Evolutionary conservation across 164 flowering plant species (phyloP), one percentile per base, ranked within the genome.

Genomic region (Berberis thunbergii): DNA sequence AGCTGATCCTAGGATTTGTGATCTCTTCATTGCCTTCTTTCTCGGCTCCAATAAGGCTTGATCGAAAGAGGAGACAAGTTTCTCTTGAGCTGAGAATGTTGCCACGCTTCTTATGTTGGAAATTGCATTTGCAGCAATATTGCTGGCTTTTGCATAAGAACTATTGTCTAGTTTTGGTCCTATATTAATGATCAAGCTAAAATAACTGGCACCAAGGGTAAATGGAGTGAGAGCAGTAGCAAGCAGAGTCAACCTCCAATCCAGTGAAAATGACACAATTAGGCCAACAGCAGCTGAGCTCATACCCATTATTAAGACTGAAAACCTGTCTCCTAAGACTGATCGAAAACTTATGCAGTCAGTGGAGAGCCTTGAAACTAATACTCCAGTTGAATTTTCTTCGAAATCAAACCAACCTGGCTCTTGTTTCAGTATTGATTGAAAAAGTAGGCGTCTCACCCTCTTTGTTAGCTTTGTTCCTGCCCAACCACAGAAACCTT

Each of bases 401-500:
- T 76, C 79, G 40, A 77, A 70, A 71, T 86, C 91, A 41, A 88
- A 88, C 89, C 95, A 87, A 44, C 95, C 89, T 0, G 90, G 90
- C 57, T 87, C 91, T 74, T 87, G 95, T 53, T 68, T 82, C 8
- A 87, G 67, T 56, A 85, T 84, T 10, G 95, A 77, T 26, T 64
- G 73, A 68, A 87, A 85, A 39, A 84, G 59, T 40, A 74, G 75
- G 38, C 74, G 64, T 63, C 91, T 73, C 4, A 83, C 84, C n/a
- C 95, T 70, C 67, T 62, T 65, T 3, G 86, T 86, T 60, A 86
- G 87, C 69, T 75, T 84, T 45, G 95, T 74, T 40, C 95, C 91
- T 9, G 87, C 89, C 85, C 80, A 83, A 3, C 91, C 87, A 64
- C 95, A 88, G 45, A 88, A 76, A 41, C 95, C 91, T 76, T 86